Evolutionary conservation across 495 filamentous ascomycete species (phyloP), one percentile per base, ranked within the genome.

Genomic region (Chaetomium cochliodes): DNA sequence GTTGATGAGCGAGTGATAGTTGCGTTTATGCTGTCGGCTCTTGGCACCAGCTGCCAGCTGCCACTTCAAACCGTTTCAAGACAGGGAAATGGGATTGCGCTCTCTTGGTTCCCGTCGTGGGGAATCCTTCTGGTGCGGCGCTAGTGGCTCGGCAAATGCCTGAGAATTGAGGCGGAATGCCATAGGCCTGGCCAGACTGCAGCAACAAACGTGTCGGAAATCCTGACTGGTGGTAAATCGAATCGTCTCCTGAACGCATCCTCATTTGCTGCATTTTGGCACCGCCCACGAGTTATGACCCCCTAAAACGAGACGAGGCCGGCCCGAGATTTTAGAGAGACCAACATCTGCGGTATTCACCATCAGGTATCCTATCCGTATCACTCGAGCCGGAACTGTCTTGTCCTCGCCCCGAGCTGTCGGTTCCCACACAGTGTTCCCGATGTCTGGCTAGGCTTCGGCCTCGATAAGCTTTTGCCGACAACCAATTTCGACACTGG

Each of bases 231-330:
- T 42, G 6, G 33, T 37, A 37, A 37, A 33, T 33, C 33, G 33
- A 61, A 54, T 65, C 63, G 70, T 68, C 70, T 68, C 70, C 65
- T 72, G 69, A 62, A 59, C 57, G 37, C 47, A 18, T 30, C 47
- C n/a, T 18, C 59, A n/a, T 53, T 42, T 23, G 8, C 42, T 49
- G 47, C 20, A 55, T 50, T 50, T 7, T 28, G 39, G 65, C 68
- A 56, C 56, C 50, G 63, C 63, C 65, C 47, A 62, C 52, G 58
- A 65, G 47, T 49, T 52, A 66, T 64, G 49, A 62, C 33, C 59
- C 49, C 49, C 49, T 52, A 47, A 18, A 39, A 54, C 60, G 53
- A 59, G 37, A 47, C 58, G 50, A 39, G 52, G 60, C 49, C 12
- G 59, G 49, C 51, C 20, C 44, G 55, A 63, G 28, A 62, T 37